Evolutionary conservation across 306 rosid genomes (phyloP).

Genomic region (Herpetospermum pedunculosum): DNA sequence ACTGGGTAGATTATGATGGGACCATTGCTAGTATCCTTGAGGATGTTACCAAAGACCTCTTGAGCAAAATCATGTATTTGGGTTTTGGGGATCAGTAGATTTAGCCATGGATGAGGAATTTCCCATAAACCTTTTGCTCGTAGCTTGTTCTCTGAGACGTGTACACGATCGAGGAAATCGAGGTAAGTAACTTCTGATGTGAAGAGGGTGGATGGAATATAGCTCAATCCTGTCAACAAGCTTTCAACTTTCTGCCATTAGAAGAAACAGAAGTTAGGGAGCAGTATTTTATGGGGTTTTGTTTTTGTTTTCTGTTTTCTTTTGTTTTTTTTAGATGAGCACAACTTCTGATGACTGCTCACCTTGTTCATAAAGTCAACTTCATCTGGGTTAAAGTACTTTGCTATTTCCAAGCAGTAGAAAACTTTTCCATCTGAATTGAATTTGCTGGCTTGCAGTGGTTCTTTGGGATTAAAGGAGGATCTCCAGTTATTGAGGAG

Average conservation of each 20-base stretch:
- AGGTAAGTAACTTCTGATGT: constrained; percentile 69
- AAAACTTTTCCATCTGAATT: constrained; percentile 58
- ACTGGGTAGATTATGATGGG: constrained; percentile 88
- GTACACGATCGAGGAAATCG: constrained; percentile 83
- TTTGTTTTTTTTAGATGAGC: neutral
- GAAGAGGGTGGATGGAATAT: constrained; percentile 59
- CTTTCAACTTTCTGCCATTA: constrained; percentile 61
- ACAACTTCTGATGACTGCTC: neutral
- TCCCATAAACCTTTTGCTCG: constrained; percentile 75
- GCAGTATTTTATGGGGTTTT: neutral
- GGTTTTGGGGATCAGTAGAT: constrained; percentile 63
- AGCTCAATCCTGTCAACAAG: constrained; percentile 44
- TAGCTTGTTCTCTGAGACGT: constrained; percentile 51
- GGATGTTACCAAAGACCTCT: constrained; percentile 67
- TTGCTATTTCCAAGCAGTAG: constrained; percentile 82
- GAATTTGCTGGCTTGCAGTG: constrained; percentile 58
- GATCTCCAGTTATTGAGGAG: constrained; percentile 84
- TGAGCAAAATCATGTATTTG: constrained; percentile 47
- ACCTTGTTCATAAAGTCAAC: constrained; percentile 47
- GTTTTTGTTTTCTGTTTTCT: neutral
- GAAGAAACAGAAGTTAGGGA: neutral
- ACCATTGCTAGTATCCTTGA: constrained; percentile 53
- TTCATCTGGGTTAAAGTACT: constrained; percentile 63
- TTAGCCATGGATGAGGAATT: constrained; percentile 95
- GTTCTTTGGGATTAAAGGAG: constrained; percentile 64